phyloP scores from a whole-genome alignment of 75 land plant genomes.

The Cryptomeria japonica region DNA sequence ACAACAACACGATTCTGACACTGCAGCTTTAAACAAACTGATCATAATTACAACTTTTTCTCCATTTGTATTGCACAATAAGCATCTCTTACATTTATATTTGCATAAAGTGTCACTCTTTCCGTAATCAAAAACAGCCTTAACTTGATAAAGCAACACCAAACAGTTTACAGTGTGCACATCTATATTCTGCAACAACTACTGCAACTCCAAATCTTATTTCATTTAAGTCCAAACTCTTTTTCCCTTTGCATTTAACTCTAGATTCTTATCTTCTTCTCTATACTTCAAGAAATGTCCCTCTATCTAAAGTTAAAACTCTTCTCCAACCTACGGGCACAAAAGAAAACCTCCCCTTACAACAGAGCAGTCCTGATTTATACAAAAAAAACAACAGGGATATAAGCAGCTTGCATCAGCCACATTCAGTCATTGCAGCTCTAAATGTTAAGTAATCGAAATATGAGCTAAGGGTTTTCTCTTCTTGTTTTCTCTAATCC shows the following conservation, averaged over 20 bases:
- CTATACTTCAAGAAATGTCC: neutral
- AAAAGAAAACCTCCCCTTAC: neutral
- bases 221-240: neutral
- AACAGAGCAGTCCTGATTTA: neutral
- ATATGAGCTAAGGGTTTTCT: neutral
- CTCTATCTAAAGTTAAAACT: neutral
- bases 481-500: neutral
- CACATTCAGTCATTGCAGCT: neutral
- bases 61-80: neutral
- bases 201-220: neutral
- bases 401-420: neutral
- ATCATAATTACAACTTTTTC: neutral
- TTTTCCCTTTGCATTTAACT: neutral
- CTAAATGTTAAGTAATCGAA: neutral
- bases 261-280: neutral
- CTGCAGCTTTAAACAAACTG: neutral
- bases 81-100: neutral
- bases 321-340: neutral
- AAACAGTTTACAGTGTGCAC: neutral
- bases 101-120: neutral
- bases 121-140: neutral
- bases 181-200: neutral
- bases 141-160: neutral
- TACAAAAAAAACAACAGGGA: neutral
- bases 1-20: neutral